These are phyloP conservation scores for Geotrichum aggregatum DNA, from an alignment of 1,139 yeast species.

Conservation along the genomic window DNA sequence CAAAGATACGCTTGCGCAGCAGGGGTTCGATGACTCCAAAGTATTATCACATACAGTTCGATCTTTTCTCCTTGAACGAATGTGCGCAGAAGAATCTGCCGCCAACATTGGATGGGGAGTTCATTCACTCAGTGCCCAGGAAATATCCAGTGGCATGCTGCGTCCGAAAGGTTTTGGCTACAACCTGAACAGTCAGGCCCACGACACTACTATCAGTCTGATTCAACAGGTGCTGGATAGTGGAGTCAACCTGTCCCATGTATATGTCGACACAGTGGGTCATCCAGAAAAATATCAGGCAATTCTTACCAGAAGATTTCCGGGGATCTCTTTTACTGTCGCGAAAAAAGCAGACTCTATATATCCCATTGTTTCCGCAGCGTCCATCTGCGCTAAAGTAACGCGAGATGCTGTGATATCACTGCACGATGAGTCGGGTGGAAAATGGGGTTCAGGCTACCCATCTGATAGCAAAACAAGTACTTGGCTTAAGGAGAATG, in stretches of 20 bases:
- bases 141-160: conserved; percentile 86
- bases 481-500: conserved; percentile 58
- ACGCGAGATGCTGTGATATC: conserved; percentile 75
- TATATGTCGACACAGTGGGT: conserved; percentile 94
- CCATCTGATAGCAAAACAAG: conserved; percentile 89
- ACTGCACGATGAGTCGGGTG: conserved; percentile 36
- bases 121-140: conserved; percentile 77
- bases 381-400: conserved; percentile 95
- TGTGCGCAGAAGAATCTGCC: conserved; percentile 51
- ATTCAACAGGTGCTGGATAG: conserved; percentile 57
- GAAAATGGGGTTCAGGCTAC: conserved; percentile 78
- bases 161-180: conserved; percentile 55
- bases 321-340: conserved; percentile 70
- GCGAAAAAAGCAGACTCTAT: conserved; percentile 92
- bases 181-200: conserved; percentile 93
- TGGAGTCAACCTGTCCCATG: conserved; percentile 62
- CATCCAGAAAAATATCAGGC: conserved; percentile 83
- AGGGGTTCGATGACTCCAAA: conserved; percentile 91
- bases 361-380: conserved; percentile 92
- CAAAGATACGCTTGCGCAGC: conserved; percentile 51
- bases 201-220: conserved; percentile 80
- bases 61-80: conserved; percentile 53
- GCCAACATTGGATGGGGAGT: conserved; percentile 83
- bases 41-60: conserved; percentile 72
- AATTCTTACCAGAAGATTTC: conserved; percentile 67